A percentile compares a stretch with the other conserved stretches of the same genome.
These are phyloP conservation scores for Mikania micrantha DNA, from an alignment of 129 eudicot genomes.

Conservation along the genomic window DNA sequence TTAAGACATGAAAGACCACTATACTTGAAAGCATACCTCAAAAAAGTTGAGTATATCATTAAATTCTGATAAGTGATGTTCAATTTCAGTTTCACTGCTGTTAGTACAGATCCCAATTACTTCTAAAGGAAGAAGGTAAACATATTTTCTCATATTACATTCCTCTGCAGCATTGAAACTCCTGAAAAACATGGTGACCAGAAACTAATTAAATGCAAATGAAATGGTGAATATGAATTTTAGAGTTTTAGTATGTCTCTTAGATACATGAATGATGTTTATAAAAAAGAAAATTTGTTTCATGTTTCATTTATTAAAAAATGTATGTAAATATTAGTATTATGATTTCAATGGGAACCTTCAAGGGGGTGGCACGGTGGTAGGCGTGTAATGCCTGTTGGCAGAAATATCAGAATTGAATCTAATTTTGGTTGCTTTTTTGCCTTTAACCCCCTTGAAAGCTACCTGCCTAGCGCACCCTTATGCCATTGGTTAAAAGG, in stretches of 20 bases:
- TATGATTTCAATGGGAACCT: neutral
- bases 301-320: neutral
- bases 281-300: neutral
- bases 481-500: neutral
- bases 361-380: neutral
- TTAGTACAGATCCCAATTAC: constrained; percentile 57
- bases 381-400: neutral
- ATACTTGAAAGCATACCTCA: constrained; percentile 44
- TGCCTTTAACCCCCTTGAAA: neutral
- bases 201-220: neutral
- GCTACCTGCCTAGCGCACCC: neutral
- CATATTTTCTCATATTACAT: constrained; percentile 74
- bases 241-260: neutral
- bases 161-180: constrained; percentile 86
- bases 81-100: constrained; percentile 49
- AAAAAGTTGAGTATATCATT: constrained; percentile 50
- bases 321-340: neutral
- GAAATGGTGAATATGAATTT: neutral
- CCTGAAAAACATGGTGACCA: constrained; percentile 32
- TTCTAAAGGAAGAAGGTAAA: constrained; percentile 89
- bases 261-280: neutral
- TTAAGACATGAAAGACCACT: neutral
- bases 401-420: no score
- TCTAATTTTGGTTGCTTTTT: neutral
- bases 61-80: constrained; percentile 59